Evolutionary conservation across 1,139 yeast species (phyloP).

Genomic region (Saccharomyces hybrid): DNA sequence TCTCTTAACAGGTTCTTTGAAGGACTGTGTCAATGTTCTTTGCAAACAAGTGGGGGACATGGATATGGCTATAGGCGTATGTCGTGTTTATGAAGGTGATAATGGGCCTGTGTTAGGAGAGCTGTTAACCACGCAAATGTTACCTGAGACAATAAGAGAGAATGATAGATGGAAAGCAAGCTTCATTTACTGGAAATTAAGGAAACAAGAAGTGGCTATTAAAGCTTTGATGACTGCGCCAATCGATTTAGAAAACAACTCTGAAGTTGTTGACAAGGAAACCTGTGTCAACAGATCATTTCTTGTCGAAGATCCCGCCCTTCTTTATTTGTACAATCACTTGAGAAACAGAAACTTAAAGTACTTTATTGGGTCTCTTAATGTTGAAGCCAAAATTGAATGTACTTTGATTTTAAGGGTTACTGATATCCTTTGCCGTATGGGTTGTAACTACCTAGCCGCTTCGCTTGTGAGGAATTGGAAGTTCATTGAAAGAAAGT

Average conservation of each 20-base stretch:
- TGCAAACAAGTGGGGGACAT: constrained; percentile 59
- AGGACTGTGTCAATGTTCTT: constrained; percentile 71
- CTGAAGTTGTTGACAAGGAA: constrained; percentile 15
- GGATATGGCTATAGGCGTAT: constrained; percentile 70
- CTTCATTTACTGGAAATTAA: constrained; percentile 70
- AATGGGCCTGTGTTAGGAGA: constrained; percentile 45
- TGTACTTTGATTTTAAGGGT: constrained; percentile 55
- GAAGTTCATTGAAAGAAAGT: constrained; percentile 44
- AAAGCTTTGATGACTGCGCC: constrained; percentile 60
- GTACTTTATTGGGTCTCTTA: constrained; percentile 44
- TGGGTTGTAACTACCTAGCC: constrained; percentile 87
- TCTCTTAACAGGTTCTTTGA: constrained; percentile 66
- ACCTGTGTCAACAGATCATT: constrained; percentile 38
- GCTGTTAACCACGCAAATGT: constrained; percentile 45
- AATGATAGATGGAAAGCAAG: constrained; percentile 81
- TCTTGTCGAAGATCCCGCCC: constrained; percentile 75
- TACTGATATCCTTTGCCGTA: constrained; percentile 61
- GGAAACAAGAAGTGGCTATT: constrained; percentile 47
- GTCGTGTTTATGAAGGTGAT: constrained; percentile 62
- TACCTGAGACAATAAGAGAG: constrained; percentile 50
- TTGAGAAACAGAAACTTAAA: constrained; percentile 46
- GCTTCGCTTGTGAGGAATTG: constrained; percentile 58
- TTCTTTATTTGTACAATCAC: constrained; percentile 56
- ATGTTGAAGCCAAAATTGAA: constrained; percentile 46
- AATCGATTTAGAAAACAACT: constrained; percentile 31